These are phyloP conservation scores for Torulaspora delbrueckii DNA, from an alignment of 805 yeast genomes.

Conservation along the genomic window DNA sequence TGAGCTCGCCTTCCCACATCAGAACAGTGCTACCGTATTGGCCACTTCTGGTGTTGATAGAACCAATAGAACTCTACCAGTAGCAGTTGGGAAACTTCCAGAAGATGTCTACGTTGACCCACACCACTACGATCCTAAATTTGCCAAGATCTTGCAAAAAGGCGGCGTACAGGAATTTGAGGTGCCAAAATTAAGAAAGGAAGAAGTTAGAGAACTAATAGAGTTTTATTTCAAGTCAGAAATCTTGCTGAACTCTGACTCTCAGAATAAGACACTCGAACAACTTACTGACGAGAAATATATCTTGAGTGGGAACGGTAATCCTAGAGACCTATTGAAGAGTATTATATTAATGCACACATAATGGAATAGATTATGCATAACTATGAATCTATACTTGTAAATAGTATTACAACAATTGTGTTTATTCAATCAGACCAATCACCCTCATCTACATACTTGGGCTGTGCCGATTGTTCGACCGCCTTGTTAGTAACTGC, in stretches of 20 bases:
- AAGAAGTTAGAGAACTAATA: conserved; percentile 43
- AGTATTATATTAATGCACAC: conserved; percentile 26
- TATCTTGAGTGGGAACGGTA: conserved; percentile 60
- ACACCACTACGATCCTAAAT: conserved; percentile 47
- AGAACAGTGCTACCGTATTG: conserved; percentile 59
- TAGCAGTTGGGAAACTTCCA: conserved; percentile 49
- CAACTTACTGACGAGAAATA: conserved; percentile 46
- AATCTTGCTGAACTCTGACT: conserved; percentile 37
- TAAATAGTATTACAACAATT: conserved; percentile 12
- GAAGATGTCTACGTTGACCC: conserved; percentile 53
- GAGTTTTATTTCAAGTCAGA: conserved; percentile 40
- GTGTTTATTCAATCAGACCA: conserved; percentile 29
- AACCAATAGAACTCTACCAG: conserved; percentile 51
- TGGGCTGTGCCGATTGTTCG: conserved; percentile 19
- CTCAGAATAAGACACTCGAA: conserved; percentile 32
- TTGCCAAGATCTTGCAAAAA: conserved; percentile 45
- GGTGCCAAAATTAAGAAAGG: conserved; percentile 42
- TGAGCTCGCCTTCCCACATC: conserved; percentile 39
- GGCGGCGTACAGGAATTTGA: conserved; percentile 38
- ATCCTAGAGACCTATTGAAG: conserved; percentile 49
- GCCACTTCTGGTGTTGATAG: conserved; percentile 56
- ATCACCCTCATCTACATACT: conserved; percentile 33
- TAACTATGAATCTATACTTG: conserved; percentile 8
- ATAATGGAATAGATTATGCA: conserved; percentile 6
- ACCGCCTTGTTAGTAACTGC: neutral